Base-by-base conservation (phyloP, 192 early-diverging fungal genomes). In the Geranomyces variabilis region DNA sequence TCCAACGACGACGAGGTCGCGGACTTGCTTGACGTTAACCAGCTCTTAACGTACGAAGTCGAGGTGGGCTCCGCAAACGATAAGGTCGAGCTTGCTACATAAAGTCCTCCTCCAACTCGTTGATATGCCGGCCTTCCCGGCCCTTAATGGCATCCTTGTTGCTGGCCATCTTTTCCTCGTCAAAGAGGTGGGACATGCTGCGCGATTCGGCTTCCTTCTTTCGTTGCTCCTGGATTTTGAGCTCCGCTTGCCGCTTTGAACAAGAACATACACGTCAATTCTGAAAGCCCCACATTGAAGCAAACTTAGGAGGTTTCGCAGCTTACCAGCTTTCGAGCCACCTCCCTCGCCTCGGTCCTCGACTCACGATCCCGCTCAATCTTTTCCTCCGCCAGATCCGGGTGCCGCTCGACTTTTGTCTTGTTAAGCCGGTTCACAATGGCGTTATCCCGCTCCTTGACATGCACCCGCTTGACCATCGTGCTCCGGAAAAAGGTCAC, bases 361-460 rank as follows among this genome's bases (percentile, higher is more conserved):
- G 78, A 63, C 68, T 81, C 80, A 43, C 78, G 64, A 30, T 87
- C 81, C 21, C 82, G 67, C 31, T 86, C 87, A 31, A 88, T 30
- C 71, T 92, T 93, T 57, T 93, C 87, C 31, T 83, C 79, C n/a
- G 80, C 72, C 71, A 97, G 78, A 74, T 99, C 96, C 19, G 93
- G 93, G 17, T 84, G 75, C 24, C 75, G 63, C 53, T 96, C 94
- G 0, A 78, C 70, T 61, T 91, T 93, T 0, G 97, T 96, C 82
- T 97, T 98, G 83, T 96, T 97, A 43, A 99, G 79, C 29, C 97
- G 81, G 78, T 97, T 98, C 51, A 98, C 83, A 30, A 95, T 90
- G 28, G 82, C 87, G 81, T 98, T 99, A 15, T 81, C 78, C 30
- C 93, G 82, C 63, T 88, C 84, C 15, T 86, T 82, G 0, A 97